Evolutionary conservation across 352 stramenopile species (phyloP), one percentile per base, ranked within the genome.

Genomic region (Phytopythium aichiense): DNA sequence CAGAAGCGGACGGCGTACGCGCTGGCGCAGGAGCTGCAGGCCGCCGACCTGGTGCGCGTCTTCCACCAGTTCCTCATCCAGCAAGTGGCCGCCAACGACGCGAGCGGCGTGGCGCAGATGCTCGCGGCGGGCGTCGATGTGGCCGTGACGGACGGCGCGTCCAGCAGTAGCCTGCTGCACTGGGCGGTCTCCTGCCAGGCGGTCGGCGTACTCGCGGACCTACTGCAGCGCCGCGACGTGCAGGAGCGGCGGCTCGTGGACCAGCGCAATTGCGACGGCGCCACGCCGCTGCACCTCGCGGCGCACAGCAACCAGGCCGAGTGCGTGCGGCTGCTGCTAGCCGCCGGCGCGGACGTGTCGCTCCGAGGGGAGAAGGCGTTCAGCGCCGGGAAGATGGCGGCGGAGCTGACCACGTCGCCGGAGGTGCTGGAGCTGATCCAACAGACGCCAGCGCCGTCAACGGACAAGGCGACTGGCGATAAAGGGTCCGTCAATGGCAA

Each of bases 41-140:
- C 76, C 30, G 59, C 72, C 37, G 81, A 92, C 38, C 66, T 93
- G 25, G 54, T 95, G 31, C 75, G 87, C 56, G 84, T 93, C 28
- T 95, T 95, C 60, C 82, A 91, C 59, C 87, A 95, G 68, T 95
- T 93, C 64, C 66, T 84, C n/a, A 84, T 95, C 49, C 87, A 95
- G 60, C 77, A 95, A 51, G 73, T 95, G 35, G 87, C 87, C 23
- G 74, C 74, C 20, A 81, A 94, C 54, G 69, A 86, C 64, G 73
- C 84, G 2, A 43, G 66, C 1, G 77, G 76, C 45, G 81, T 95
- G 28, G 61, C 64, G 60, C 71, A 81, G 43, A 68, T 95, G 64
- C 72, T 95, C n/a, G 28, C 54, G 1, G 77, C 83, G 7, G 87
- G 87, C 16, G 67, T 93, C 33, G 73, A 80, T 15, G 61, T 84